phyloP scores from a whole-genome alignment of 106 monocot species.

The Acanthochlamys bracteata region DNA sequence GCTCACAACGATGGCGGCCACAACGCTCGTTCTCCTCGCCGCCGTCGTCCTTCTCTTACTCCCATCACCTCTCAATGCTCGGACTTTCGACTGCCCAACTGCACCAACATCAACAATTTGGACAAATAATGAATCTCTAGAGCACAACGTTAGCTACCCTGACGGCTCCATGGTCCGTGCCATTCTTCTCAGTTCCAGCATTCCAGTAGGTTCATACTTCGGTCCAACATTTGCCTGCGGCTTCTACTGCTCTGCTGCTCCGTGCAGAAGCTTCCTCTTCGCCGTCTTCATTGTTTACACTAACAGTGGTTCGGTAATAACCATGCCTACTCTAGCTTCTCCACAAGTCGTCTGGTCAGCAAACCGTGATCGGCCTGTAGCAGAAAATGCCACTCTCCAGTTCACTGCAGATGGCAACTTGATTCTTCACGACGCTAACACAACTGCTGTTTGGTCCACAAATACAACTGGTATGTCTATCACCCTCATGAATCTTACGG shows the following conservation, averaged over 20 bases:
- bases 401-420: constrained; percentile 38
- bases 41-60: not conserved
- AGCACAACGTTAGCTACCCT: constrained; percentile 3
- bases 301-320: constrained; percentile 9
- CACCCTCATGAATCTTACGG: constrained; percentile 24
- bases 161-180: constrained; percentile 16
- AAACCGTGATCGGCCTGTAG: constrained; percentile 33
- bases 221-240: constrained; percentile 32
- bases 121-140: constrained; percentile 5
- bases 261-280: constrained; percentile 28
- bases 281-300: constrained; percentile 39
- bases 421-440: constrained; percentile 32
- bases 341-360: constrained; percentile 52
- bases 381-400: constrained; percentile 36
- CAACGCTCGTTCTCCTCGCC: too few relatives aligned
- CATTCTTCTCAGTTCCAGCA: constrained; percentile 29
- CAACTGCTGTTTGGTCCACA: constrained; percentile 38
- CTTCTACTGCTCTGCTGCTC: constrained; percentile 22
- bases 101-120: constrained; percentile 28
- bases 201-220: not conserved
- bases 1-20: too few relatives aligned
- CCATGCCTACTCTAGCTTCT: not conserved
- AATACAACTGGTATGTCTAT: constrained; percentile 31
- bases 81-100: constrained; percentile 21
- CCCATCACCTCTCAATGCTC: not conserved